phyloP scores from a whole-genome alignment of 2,329 filamentous ascomycete species.

The Colletotrichum higginsianum region DNA sequence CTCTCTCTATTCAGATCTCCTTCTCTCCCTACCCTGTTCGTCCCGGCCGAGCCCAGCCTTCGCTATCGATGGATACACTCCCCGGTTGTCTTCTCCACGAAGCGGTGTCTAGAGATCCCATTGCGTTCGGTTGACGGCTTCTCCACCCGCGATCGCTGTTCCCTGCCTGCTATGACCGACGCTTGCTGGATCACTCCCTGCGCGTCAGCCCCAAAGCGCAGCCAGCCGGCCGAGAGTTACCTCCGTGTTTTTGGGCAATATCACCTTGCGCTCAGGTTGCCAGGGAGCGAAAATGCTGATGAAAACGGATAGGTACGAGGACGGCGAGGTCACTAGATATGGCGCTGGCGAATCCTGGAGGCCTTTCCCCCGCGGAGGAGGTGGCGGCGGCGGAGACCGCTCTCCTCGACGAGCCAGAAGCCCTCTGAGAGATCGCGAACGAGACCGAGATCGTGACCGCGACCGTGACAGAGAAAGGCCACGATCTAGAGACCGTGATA shows the following conservation, averaged over 20 bases:
- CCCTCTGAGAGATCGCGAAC: slow-evolving; percentile 45
- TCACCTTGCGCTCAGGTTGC: too few species aligned
- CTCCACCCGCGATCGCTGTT: background rate
- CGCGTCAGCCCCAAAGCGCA: background rate
- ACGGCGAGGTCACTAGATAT: slow-evolving; percentile 74
- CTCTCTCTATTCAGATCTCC: background rate
- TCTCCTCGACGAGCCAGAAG: slow-evolving; percentile 58
- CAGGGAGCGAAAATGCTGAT: slow-evolving; percentile 3
- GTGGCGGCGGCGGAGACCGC: slow-evolving; percentile 50
- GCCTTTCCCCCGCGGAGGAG: slow-evolving; percentile 63
- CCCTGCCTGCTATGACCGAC: background rate
- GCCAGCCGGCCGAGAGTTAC: background rate
- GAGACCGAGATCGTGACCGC: slow-evolving; percentile 42
- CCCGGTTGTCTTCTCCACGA: background rate
- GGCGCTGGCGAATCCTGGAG: slow-evolving; percentile 74
- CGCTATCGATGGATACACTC: background rate
- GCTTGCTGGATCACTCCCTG: background rate
- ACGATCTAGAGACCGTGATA: slow-evolving; percentile 48
- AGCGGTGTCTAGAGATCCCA: background rate
- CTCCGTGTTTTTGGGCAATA: background rate
- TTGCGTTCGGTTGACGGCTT: background rate
- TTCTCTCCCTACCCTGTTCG: background rate
- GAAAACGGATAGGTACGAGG: slow-evolving; percentile 65
- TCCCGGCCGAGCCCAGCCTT: background rate
- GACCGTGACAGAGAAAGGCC: slow-evolving; percentile 57